These are phyloP conservation scores for Hygrophila difformis DNA, from an alignment of 257 asterid species.

Conservation along the genomic window DNA sequence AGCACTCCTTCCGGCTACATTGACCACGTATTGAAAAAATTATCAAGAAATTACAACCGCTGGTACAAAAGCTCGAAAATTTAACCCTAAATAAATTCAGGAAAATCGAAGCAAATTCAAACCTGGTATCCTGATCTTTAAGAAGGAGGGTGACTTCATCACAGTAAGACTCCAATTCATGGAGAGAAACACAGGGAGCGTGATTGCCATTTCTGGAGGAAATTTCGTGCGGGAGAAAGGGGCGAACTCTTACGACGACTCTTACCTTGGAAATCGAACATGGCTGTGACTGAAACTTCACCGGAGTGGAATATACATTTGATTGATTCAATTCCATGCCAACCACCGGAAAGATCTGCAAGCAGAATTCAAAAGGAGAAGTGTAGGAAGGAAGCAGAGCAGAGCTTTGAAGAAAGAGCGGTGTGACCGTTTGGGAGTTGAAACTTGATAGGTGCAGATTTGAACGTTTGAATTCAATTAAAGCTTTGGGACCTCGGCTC, in stretches of 20 bases:
- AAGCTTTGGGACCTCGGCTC: too few species aligned
- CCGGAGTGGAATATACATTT: slow-evolving; percentile 30
- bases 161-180: slow-evolving; percentile 17
- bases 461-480: too few species aligned
- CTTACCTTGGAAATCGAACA: slow-evolving; percentile 46
- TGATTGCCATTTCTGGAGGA: slow-evolving; percentile 29
- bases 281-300: slow-evolving; percentile 24
- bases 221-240: slow-evolving; percentile 64
- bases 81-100: too few species aligned
- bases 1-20: slow-evolving; percentile 74
- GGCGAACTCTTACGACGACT: slow-evolving; percentile 66
- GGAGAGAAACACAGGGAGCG: slow-evolving; percentile 42
- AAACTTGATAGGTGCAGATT: too few species aligned
- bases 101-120: not conserved
- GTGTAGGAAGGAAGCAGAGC: too few species aligned
- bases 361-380: too few species aligned
- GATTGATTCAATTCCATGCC: too few species aligned
- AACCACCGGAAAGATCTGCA: too few species aligned
- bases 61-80: too few species aligned
- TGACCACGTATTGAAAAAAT: not conserved
- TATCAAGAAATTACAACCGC: not conserved
- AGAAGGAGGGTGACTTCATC: slow-evolving; percentile 64
- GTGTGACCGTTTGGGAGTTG: too few species aligned
- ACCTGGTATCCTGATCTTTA: slow-evolving; percentile 73
- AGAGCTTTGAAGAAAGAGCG: too few species aligned